Conservation (phyloP, 2,329 filamentous ascomycete species). For the Amauroascus verrucosus region DNA sequence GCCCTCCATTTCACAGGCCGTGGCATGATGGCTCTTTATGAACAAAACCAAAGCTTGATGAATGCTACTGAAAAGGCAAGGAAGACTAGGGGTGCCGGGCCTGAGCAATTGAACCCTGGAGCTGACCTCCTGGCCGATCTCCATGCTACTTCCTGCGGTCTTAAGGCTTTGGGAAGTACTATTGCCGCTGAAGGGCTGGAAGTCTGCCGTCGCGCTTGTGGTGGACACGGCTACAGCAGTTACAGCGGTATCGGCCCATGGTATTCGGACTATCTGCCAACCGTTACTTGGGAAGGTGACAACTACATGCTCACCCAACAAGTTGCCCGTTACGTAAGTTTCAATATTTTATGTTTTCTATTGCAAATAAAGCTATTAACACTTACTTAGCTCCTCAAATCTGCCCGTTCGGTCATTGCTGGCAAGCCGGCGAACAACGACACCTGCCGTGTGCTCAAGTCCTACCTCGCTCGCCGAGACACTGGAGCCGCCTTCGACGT, state of each 20-base stretch:
- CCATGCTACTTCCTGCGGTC: slow-evolving; percentile 64
- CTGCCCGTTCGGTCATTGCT: slow-evolving; percentile 58
- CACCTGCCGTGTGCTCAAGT: slow-evolving; percentile 55
- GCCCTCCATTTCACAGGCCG: slow-evolving; percentile 71
- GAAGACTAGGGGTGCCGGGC: slow-evolving; percentile 49
- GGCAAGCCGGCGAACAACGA: slow-evolving; percentile 57
- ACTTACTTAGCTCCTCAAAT: slow-evolving; percentile 52
- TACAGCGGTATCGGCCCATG: slow-evolving; percentile 66
- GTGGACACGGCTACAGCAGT: slow-evolving; percentile 61
- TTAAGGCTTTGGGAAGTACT: slow-evolving; percentile 63
- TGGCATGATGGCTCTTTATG: slow-evolving; percentile 63
- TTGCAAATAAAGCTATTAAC: background rate
- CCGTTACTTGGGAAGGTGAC: slow-evolving; percentile 63
- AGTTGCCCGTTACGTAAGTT: slow-evolving; percentile 57
- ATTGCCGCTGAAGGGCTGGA: slow-evolving; percentile 66
- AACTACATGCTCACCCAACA: slow-evolving; percentile 78
- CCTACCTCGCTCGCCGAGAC: slow-evolving; percentile 55
- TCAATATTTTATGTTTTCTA: background rate
- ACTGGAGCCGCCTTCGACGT: slow-evolving; percentile 65
- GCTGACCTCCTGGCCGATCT: slow-evolving; percentile 62
- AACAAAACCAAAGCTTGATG: slow-evolving; percentile 62
- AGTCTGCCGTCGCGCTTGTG: slow-evolving; percentile 62
- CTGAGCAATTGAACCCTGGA: slow-evolving; percentile 56
- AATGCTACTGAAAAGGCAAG: slow-evolving; percentile 31
- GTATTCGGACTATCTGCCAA: slow-evolving; percentile 67